Evolutionary conservation across 441 rosid species (phyloP), one percentile per base, ranked within the genome.

Genomic region (Gossypium gossypioides): DNA sequence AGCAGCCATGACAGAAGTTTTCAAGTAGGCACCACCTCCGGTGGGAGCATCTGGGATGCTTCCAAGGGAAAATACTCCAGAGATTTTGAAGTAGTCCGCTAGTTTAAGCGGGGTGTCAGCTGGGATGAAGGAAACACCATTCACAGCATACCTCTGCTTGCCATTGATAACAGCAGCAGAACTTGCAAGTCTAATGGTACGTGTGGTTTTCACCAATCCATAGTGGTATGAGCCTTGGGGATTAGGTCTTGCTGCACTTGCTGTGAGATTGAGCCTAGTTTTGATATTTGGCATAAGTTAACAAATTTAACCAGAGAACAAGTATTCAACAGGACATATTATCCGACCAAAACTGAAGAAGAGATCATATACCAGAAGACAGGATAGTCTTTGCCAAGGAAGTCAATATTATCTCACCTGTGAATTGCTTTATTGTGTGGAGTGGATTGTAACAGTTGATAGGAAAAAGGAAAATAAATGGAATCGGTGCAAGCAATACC

Each of bases 201-300:
- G 79, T 0, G 88, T 81, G 13, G 85, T 76, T 73, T 87, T 90
- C 72, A 90, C 85, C 80, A 77, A 46, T 63, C 94, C 96, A 71
- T 90, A 91, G 60, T 86, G 93, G 79, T 88, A 91, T 4, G 97
- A 87, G 6, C 93, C 93, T 80, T 91, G 96, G 10, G 94, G 97
- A 73, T 88, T 92, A 12, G 94, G 94, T 54, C 94, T 85, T 10
- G 96, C 87, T 44, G 93, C 97, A 65, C 88, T 91, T 2, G 94
- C 91, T 1, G 86, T 79, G 24, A 90, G 86, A 74, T 91, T 87
- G 22, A 84, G 76, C 79, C 96, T 86, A 82, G 51, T 25, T 56
- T 51, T 51, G 29, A 25, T 46, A 40, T 40, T 27, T 29, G 55
- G 21, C 56, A 57, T 9, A 55, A 29, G 42, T 16, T 29, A 29